These are phyloP conservation scores for Leptodontidium sp. DNA, from an alignment of 2,329 filamentous ascomycete genomes.

Conservation along the genomic window DNA sequence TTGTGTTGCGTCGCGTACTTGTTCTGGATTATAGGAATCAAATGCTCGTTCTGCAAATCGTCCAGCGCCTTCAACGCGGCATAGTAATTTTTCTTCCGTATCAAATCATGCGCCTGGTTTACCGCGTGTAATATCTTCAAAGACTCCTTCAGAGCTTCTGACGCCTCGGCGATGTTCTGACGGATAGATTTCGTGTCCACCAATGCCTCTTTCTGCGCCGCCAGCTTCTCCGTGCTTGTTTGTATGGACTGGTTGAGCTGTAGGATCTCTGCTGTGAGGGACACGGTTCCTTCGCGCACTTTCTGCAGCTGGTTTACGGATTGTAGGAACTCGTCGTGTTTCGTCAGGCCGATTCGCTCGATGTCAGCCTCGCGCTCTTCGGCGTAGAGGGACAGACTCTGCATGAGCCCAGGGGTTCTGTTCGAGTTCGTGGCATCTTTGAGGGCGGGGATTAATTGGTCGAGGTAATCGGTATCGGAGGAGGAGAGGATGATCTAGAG, in stretches of 20 bases:
- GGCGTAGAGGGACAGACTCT: slow-evolving; percentile 82
- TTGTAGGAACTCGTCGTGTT: slow-evolving; percentile 94
- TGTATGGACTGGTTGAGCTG: slow-evolving; percentile 95
- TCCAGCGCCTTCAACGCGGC: slow-evolving; percentile 92
- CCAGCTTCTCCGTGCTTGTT: slow-evolving; percentile 90
- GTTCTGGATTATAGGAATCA: slow-evolving; percentile 74
- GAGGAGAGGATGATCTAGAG: slow-evolving; percentile 88
- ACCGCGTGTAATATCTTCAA: slow-evolving; percentile 90
- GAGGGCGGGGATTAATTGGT: slow-evolving; percentile 92
- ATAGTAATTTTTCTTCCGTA: slow-evolving; percentile 94
- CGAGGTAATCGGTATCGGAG: slow-evolving; percentile 91
- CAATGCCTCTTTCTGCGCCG: slow-evolving; percentile 91
- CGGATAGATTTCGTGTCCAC: slow-evolving; percentile 92
- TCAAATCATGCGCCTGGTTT: slow-evolving; percentile 91
- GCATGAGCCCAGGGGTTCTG: slow-evolving; percentile 75
- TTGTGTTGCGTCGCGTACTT: slow-evolving; percentile 95
- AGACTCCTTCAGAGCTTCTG: slow-evolving; percentile 87
- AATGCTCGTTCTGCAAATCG: slow-evolving; percentile 94
- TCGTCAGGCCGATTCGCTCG: slow-evolving; percentile 91
- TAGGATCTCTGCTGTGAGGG: slow-evolving; percentile 88
- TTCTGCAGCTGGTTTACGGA: slow-evolving; percentile 94
- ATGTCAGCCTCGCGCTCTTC: slow-evolving; percentile 90
- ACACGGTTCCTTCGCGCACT: slow-evolving; percentile 89
- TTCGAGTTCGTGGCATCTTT: slow-evolving; percentile 86
- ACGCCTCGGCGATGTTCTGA: slow-evolving; percentile 95